These are phyloP conservation scores for Phytophthora macrochlamydospora DNA, from an alignment of 352 stramenopile genomes.

Conservation along the genomic window DNA sequence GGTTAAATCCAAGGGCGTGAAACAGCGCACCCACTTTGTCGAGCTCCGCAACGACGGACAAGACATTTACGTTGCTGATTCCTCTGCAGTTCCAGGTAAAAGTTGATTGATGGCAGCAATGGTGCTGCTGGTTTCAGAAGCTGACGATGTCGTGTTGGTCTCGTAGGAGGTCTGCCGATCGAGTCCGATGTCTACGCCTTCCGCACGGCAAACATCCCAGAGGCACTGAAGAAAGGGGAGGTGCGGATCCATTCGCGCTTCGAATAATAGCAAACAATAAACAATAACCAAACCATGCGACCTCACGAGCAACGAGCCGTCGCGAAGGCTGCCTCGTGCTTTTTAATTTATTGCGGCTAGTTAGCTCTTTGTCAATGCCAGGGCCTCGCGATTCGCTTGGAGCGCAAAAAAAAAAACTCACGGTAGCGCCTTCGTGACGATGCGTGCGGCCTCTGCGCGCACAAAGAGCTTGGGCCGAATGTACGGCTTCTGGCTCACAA, in stretches of 20 bases:
- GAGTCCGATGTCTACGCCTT: constrained; percentile 84
- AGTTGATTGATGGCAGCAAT: not conserved
- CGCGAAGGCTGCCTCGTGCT: constrained; percentile 1
- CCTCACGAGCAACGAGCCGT: constrained; percentile 15
- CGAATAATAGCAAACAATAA: constrained; percentile 50
- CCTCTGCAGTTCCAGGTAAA: constrained; percentile 60
- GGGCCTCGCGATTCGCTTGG: not conserved
- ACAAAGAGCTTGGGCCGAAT: constrained; percentile 85
- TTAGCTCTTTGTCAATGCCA: constrained; percentile 7
- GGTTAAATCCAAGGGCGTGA: constrained; percentile 86
- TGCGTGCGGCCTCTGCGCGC: constrained; percentile 75
- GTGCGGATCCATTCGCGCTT: constrained; percentile 78
- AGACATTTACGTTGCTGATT: constrained; percentile 82
- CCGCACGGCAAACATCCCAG: constrained; percentile 46
- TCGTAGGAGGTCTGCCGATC: constrained; percentile 40
- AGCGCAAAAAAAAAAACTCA: constrained; percentile 32
- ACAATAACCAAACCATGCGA: constrained; percentile 8
- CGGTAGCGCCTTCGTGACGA: constrained; percentile 81
- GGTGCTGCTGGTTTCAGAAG: not conserved
- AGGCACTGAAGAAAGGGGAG: constrained; percentile 44
- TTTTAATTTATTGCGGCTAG: constrained; percentile 40
- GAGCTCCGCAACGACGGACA: constrained; percentile 63
- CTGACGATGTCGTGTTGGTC: constrained; percentile 6
- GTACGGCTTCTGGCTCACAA: constrained; percentile 87
- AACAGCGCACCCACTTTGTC: constrained; percentile 86